Base-by-base conservation (phyloP, 1,284 basidiomycete genomes). In the Sanghuangporus baumii region DNA sequence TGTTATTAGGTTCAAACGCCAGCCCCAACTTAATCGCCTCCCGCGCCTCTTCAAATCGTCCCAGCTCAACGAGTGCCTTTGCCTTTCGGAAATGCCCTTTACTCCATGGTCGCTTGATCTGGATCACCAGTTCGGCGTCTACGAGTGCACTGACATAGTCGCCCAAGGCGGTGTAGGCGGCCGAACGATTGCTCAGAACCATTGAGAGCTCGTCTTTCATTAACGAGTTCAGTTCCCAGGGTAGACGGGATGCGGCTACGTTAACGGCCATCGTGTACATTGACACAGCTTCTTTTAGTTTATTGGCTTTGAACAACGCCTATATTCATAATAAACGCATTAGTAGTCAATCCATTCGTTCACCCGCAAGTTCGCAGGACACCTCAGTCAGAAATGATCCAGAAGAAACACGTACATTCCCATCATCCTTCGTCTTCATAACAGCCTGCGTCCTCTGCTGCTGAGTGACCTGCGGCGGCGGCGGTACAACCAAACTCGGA, bases 1-100 rank as follows among this genome's bases (percentile, higher is more conserved):
- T 73, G 69, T 94, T 97, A 51, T 85, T 84, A 2, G 94, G 94
- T 70, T 98, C 96, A 69, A 92, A 98, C 66, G 93, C 88, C 66
- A 98, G 74, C 0, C 96, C 96, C 12, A 95, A 79, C 66, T 87
- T 79, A 62, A 94, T 79, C 2, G 94, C 89, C 55, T 96, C 91
- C 66, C 83, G 84, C 2, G 95, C 96, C 59, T 97, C 94, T 41
- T 86, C 78, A 59, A 84, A 76, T 55, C 81, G 79, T 12, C 81
- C 80, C 61, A 99, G 77, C n/a, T 85, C 93, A 4, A 91, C 79
- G 52, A 98, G 78, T 0, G 96, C 94, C 73, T 91, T 91, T 2
- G 91, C 93, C 69, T 89, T 96, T 67, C 96, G 81, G 80, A 96
- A 97, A 73, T 98, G 94, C 0, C 95, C 96, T 74, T 98, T 98